Evolutionary conservation across 176 grass and related monocot genomes (phyloP).

Genomic region (Typha latifolia): DNA sequence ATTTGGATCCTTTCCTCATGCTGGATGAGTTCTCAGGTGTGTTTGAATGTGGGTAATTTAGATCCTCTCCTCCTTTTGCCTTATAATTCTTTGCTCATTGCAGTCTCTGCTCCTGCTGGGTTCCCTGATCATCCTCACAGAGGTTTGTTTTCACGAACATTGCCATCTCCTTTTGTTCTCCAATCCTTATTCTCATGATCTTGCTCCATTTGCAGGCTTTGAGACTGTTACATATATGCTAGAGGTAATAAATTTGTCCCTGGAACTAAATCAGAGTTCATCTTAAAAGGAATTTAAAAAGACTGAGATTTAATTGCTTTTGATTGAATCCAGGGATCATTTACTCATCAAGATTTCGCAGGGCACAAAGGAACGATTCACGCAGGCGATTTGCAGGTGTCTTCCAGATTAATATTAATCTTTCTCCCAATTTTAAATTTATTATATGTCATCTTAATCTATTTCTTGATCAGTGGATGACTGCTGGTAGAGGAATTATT

Average conservation of each 20-base stretch:
- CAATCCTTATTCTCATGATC: background rate
- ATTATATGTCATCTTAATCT: background rate
- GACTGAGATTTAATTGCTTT: slow-evolving; percentile 3
- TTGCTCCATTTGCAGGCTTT: slow-evolving; percentile 33
- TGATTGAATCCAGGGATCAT: slow-evolving; percentile 34
- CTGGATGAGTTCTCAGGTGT: slow-evolving; percentile 60
- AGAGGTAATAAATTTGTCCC: slow-evolving; percentile 18
- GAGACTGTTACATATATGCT: slow-evolving; percentile 94
- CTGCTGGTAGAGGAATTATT: slow-evolving; percentile 60
- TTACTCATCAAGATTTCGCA: slow-evolving; percentile 77
- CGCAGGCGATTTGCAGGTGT: slow-evolving; percentile 66
- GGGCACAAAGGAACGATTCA: slow-evolving; percentile 73
- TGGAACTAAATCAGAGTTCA: background rate
- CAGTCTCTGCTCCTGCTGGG: slow-evolving; percentile 56
- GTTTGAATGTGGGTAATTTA: background rate
- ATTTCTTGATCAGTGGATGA: slow-evolving; percentile 69
- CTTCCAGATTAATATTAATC: background rate
- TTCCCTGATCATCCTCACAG: slow-evolving; percentile 81
- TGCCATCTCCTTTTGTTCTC: background rate
- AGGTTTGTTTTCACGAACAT: slow-evolving; percentile 17
- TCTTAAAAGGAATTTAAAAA: background rate
- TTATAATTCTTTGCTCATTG: background rate
- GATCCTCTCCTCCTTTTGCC: background rate
- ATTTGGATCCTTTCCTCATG: slow-evolving; percentile 70
- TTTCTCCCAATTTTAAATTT: background rate